A percentile compares a stretch with the other conserved stretches of the same genome.
These are phyloP conservation scores for Aegilops tauschii DNA, from an alignment of 176 grass and related monocot genomes.

Conservation along the genomic window DNA sequence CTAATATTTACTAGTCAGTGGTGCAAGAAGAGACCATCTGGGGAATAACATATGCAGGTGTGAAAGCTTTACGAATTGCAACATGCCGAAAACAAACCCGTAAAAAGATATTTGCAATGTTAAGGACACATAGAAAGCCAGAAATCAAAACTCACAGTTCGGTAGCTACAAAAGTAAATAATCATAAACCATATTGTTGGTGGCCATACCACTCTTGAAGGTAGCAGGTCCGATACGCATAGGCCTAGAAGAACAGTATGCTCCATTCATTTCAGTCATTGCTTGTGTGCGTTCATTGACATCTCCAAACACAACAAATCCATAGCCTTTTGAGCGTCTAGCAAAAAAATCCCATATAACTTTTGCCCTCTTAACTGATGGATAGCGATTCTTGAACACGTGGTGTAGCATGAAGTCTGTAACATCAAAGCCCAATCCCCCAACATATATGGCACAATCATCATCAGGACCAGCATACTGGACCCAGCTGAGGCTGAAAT, in stretches of 20 bases:
- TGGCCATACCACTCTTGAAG: slow-evolving; percentile 41
- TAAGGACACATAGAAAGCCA: not conserved
- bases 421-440: slow-evolving; percentile 64
- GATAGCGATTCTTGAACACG: slow-evolving; percentile 60
- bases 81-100: not conserved
- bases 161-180: not conserved
- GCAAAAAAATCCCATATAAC: slow-evolving; percentile 49
- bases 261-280: slow-evolving; percentile 85
- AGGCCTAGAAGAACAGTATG: slow-evolving; percentile 69
- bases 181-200: not conserved
- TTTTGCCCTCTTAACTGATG: slow-evolving; percentile 63
- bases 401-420: slow-evolving; percentile 66
- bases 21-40: not conserved
- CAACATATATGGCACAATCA: slow-evolving; percentile 57
- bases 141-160: not conserved
- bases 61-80: not conserved
- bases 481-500: slow-evolving; percentile 70
- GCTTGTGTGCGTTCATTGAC: slow-evolving; percentile 61
- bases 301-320: slow-evolving; percentile 81
- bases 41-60: not conserved
- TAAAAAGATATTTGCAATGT: not conserved
- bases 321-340: slow-evolving; percentile 62
- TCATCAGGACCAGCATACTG: not conserved
- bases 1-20: not conserved
- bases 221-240: slow-evolving; percentile 63